Percentiles rank a stretch among this genome's conserved stretches.
Evolutionary conservation across 495 filamentous ascomycete species (phyloP).

Genomic region (Neurospora sp.): DNA sequence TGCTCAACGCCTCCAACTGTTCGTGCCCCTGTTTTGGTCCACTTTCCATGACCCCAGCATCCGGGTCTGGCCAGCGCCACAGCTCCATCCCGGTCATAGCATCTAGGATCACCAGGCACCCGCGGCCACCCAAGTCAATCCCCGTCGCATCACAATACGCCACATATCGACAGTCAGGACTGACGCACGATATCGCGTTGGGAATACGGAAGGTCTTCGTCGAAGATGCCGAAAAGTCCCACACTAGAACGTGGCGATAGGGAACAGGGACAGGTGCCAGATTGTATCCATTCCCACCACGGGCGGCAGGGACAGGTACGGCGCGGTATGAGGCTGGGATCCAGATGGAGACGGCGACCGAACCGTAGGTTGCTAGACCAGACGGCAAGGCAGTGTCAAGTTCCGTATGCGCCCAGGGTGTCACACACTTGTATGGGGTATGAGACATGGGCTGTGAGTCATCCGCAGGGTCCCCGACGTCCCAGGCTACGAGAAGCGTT

Average conservation of each 20-base stretch:
- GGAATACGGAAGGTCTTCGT: constrained; percentile 27
- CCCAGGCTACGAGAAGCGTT: constrained; percentile 25
- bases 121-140: constrained; percentile 19
- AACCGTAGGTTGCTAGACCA: constrained; percentile 23
- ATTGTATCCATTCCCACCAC: constrained; percentile 19
- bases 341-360: constrained; percentile 26
- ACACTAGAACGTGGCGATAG: constrained; percentile 23
- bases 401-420: constrained; percentile 26
- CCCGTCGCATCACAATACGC: constrained; percentile 23
- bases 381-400: constrained; percentile 25
- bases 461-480: constrained; percentile 11
- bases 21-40: constrained; percentile 12
- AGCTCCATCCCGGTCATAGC: constrained; percentile 21
- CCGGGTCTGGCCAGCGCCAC: constrained; percentile 25
- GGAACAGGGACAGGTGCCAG: constrained; percentile 18
- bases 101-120: constrained; percentile 21
- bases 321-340: constrained; percentile 25
- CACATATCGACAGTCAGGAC: constrained; percentile 25
- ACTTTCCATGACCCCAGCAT: constrained; percentile 6
- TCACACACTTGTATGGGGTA: constrained; percentile 24
- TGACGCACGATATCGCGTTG: constrained; percentile 22
- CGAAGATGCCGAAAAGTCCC: constrained; percentile 23
- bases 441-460: constrained; percentile 1
- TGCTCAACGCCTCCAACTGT: constrained; percentile 16
- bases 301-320: constrained; percentile 16